Evolutionary conservation across 1,139 yeast species (phyloP).

Genomic region (Pichia terricola): DNA sequence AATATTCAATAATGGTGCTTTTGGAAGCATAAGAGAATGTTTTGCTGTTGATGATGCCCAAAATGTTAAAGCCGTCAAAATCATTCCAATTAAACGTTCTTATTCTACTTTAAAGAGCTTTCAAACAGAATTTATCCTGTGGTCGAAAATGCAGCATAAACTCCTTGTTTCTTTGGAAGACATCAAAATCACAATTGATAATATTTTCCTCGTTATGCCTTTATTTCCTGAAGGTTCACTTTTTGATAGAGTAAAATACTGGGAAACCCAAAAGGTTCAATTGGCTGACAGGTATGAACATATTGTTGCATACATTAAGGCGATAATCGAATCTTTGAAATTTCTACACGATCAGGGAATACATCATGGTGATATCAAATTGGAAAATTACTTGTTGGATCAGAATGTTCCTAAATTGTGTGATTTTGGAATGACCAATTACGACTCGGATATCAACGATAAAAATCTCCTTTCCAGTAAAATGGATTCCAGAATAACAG

Average conservation of each 20-base stretch:
- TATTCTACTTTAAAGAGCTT: slow-evolving; percentile 41
- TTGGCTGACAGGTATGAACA: slow-evolving; percentile 25
- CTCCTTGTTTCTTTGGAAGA: slow-evolving; percentile 55
- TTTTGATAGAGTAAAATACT: slow-evolving; percentile 60
- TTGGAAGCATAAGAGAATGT: slow-evolving; percentile 76
- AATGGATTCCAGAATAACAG: not conserved
- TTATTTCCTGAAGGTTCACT: slow-evolving; percentile 74
- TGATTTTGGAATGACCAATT: slow-evolving; percentile 73
- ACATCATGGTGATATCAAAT: slow-evolving; percentile 83
- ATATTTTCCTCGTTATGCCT: slow-evolving; percentile 66
- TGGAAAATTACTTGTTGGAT: slow-evolving; percentile 72
- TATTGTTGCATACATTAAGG: slow-evolving; percentile 33
- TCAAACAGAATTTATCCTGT: slow-evolving; percentile 60
- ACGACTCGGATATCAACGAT: slow-evolving; percentile 8
- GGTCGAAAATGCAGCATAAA: slow-evolving; percentile 61
- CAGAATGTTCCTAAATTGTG: slow-evolving; percentile 43
- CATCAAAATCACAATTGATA: slow-evolving; percentile 50
- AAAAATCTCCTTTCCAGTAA: not conserved
- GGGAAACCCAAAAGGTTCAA: slow-evolving; percentile 38
- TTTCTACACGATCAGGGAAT: slow-evolving; percentile 68
- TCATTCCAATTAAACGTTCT: slow-evolving; percentile 45
- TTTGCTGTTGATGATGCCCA: slow-evolving; percentile 15
- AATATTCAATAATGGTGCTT: slow-evolving; percentile 85
- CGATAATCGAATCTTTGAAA: slow-evolving; percentile 50
- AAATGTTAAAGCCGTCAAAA: slow-evolving; percentile 61